Evolutionary conservation across 176 grass and related monocot species (phyloP).

Genomic region (Secale cereale): DNA sequence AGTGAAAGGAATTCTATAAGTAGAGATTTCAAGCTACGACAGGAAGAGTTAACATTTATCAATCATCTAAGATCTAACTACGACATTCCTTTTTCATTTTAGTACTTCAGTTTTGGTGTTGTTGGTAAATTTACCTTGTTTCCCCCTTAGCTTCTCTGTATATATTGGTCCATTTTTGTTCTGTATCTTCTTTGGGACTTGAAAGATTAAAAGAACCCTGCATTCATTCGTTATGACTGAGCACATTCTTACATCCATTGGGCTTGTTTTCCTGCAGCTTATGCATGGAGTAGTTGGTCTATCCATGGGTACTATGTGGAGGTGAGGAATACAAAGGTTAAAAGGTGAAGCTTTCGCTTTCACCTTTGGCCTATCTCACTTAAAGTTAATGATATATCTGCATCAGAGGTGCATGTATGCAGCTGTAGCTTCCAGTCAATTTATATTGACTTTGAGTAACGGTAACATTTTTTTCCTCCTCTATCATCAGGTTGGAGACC

Average conservation of each 20-base stretch:
- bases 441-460: slow-evolving; percentile 8
- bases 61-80: neutral
- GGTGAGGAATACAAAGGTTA: slow-evolving; percentile 45
- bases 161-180: neutral
- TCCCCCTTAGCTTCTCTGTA: neutral
- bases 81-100: neutral
- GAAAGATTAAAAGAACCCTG: neutral
- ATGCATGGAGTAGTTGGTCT: slow-evolving; percentile 96
- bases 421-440: neutral
- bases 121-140: neutral
- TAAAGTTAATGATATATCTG: slow-evolving; percentile 19
- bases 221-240: neutral
- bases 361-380: neutral
- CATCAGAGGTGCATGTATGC: neutral
- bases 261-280: slow-evolving; percentile 54
- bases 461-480: slow-evolving; percentile 6
- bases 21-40: neutral
- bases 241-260: slow-evolving; percentile 8
- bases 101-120: neutral
- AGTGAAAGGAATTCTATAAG: neutral
- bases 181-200: neutral
- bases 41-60: neutral
- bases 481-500: slow-evolving; percentile 49
- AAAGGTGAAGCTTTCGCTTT: slow-evolving; percentile 15
- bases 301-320: slow-evolving; percentile 87